These are phyloP conservation scores for Penicillium paneum DNA, from an alignment of 2,329 filamentous ascomycete genomes.

Conservation along the genomic window DNA sequence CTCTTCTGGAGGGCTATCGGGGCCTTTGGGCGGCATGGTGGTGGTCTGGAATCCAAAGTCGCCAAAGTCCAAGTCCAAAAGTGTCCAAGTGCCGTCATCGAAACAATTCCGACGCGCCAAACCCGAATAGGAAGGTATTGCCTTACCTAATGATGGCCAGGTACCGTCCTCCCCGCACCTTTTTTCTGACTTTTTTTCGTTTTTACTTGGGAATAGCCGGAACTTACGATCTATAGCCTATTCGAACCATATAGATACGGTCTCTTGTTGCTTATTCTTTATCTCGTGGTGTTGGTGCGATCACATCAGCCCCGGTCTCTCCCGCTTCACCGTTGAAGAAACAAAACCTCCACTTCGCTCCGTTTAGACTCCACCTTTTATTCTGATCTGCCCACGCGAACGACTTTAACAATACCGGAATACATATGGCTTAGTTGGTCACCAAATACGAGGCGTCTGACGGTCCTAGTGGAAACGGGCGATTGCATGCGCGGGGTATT, in stretches of 20 bases:
- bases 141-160: conserved; percentile 9
- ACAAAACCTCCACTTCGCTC: conserved; percentile 7
- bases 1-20: conserved; percentile 1
- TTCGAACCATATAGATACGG: not conserved
- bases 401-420: not conserved
- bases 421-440: conserved; percentile 2
- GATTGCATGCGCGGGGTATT: conserved; percentile 6
- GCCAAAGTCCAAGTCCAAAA: not conserved
- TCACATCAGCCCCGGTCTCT: conserved; percentile 1
- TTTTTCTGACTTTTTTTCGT: not conserved
- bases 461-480: conserved; percentile 2
- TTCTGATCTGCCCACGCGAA: not conserved
- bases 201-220: not conserved
- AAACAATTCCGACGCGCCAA: conserved; percentile 8
- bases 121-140: conserved; percentile 8
- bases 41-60: not conserved
- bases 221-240: not conserved
- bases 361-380: conserved; percentile 8
- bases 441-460: not conserved
- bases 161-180: conserved; percentile 7
- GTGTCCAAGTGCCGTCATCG: conserved; percentile 6
- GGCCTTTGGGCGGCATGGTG: conserved; percentile 28
- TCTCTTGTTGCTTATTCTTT: not conserved
- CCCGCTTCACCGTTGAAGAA: conserved; percentile 2
- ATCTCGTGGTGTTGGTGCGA: not conserved